Base-by-base conservation (phyloP, 441 rosid species). In the Arabidopsis lyrata region DNA sequence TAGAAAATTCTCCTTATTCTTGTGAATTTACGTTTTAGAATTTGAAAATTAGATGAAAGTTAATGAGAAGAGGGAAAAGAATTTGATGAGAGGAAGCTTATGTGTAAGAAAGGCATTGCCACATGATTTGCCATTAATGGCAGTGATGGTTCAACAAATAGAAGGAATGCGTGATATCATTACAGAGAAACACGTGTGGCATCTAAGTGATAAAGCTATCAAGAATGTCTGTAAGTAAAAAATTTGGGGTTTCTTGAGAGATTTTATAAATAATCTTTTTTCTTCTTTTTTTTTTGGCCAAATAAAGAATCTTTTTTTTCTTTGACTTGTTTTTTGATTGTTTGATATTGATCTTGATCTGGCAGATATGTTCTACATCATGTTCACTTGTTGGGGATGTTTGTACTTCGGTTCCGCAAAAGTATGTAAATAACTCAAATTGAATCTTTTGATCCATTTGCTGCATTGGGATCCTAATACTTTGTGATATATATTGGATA, bases 371-470 rank as follows among this genome's bases (percentile, higher is more conserved):
- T 88, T 90, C 78, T 90, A 93, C 85, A 78, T 87, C 77, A 85
- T 93, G 91, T 93, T 88, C 88, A 89, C 89, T 68, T 86, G 90
- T 52, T 93, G 96, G 97, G 97, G 97, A 61, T 93, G 97, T 62
- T 42, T 91, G 64, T 85, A 85, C 85, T 93, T 93, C 50, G 89
- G 96, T 48, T 80, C 95, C 15, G 84, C 87, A 77, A 91, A 91
- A 77, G 97, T 91, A 85, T 15, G 84, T 69, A 47, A 45, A 41
- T 0, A 16, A 15, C 39, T 15, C 20, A 41, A 44, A 54, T 10
- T 2, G 5, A 57, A 57, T 31, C 15, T 61, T 14, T 59, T 66
- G 5, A 52, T 75, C 8, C 22, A 34, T 66, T 66, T 77, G 60
- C 20, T 50, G 38, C 67, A 39, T 22, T 63, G 29, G 24, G 27